phyloP scores from a whole-genome alignment of 2,329 filamentous ascomycete species.

The Sarocladiaceae sp. region DNA sequence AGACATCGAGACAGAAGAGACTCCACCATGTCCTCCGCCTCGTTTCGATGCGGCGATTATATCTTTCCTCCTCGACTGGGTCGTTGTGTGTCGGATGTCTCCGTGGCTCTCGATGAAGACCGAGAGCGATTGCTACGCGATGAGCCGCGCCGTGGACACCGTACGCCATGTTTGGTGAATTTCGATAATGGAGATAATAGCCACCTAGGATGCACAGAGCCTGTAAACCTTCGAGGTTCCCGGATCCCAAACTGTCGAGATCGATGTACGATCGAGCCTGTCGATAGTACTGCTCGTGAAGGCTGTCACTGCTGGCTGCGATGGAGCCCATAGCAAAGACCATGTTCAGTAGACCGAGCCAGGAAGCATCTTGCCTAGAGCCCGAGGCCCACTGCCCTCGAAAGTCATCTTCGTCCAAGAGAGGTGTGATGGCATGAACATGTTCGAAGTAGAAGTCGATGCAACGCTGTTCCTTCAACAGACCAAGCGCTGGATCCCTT shows the following conservation, averaged over 20 bases:
- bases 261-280: slow-evolving; percentile 46
- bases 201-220: slow-evolving; percentile 65
- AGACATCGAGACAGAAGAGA: slow-evolving; percentile 64
- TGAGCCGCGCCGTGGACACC: slow-evolving; percentile 64
- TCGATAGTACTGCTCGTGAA: slow-evolving; percentile 51
- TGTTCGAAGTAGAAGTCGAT: slow-evolving; percentile 57
- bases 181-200: slow-evolving; percentile 73
- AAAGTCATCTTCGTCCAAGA: slow-evolving; percentile 54
- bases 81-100: slow-evolving; percentile 21
- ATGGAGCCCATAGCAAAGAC: slow-evolving; percentile 57
- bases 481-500: slow-evolving; percentile 35
- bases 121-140: slow-evolving; percentile 68
- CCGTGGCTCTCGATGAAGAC: slow-evolving; percentile 57
- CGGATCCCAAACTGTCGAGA: slow-evolving; percentile 48
- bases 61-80: slow-evolving; percentile 35
- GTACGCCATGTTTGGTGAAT: slow-evolving; percentile 71
- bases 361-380: slow-evolving; percentile 47
- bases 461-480: slow-evolving; percentile 28
- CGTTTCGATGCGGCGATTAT: slow-evolving; percentile 37
- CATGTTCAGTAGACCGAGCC: slow-evolving; percentile 56
- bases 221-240: slow-evolving; percentile 68
- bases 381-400: slow-evolving; percentile 47
- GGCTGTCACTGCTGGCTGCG: slow-evolving; percentile 47
- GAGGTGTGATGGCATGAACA: slow-evolving; percentile 53
- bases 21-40: slow-evolving; percentile 67